Evolutionary conservation across 2,329 filamentous ascomycete genomes (phyloP).

Genomic region (Aureobasidium sp.): DNA sequence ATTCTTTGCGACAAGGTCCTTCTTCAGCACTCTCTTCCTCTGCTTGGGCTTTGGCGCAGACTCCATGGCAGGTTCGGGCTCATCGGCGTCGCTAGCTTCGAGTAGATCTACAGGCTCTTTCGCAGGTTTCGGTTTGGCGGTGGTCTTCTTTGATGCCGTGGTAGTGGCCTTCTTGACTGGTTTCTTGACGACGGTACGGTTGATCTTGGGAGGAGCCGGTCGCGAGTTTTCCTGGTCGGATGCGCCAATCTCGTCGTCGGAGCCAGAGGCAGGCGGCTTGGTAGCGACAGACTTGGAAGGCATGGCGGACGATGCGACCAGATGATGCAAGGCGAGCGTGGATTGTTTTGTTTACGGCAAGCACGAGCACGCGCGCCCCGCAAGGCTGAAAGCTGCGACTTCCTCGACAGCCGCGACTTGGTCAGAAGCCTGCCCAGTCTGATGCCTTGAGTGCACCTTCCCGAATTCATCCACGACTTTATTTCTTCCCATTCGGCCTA

Average conservation of each 20-base stretch:
- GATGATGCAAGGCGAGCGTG: background rate
- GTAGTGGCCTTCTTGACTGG: slow-evolving; percentile 22
- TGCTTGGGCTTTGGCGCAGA: slow-evolving; percentile 25
- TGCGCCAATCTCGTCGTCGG: slow-evolving; percentile 13
- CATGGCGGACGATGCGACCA: background rate
- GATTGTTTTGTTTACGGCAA: slow-evolving; percentile 11
- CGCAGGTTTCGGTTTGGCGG: slow-evolving; percentile 29
- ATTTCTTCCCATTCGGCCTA: no score
- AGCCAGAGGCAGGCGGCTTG: background rate
- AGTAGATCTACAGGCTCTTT: slow-evolving; percentile 35
- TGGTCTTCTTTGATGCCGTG: slow-evolving; percentile 28
- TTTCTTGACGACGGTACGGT: slow-evolving; percentile 24
- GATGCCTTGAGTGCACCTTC: background rate
- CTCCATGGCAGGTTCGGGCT: slow-evolving; percentile 32
- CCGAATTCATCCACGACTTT: background rate
- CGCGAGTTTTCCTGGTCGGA: slow-evolving; percentile 8
- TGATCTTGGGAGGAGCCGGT: slow-evolving; percentile 14
- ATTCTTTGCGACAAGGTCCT: slow-evolving; percentile 16
- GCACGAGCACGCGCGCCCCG: slow-evolving; percentile 5
- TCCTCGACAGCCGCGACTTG: background rate
- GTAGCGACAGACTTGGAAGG: slow-evolving; percentile 15
- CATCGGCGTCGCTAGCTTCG: slow-evolving; percentile 33
- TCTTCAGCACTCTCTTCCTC: slow-evolving; percentile 20
- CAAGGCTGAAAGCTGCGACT: background rate
- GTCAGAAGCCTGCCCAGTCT: background rate